Conservation (phyloP, 129 eudicot species). For the Tagetes erecta region DNA sequence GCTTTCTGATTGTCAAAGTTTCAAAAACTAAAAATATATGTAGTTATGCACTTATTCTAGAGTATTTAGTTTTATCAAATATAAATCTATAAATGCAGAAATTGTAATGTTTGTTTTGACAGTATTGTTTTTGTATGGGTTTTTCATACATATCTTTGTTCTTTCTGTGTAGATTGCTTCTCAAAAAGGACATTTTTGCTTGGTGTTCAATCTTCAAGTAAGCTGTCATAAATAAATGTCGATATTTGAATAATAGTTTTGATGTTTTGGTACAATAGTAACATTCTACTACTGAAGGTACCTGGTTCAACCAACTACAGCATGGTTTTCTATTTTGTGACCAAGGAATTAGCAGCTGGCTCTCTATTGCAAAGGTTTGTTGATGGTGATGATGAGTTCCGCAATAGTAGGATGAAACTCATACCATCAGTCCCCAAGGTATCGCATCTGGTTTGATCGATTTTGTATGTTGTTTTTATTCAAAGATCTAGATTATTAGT, state of each 20-base stretch:
- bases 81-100: no score
- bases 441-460: constrained; percentile 15
- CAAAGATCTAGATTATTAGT: not conserved
- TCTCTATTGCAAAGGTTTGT: constrained; percentile 94
- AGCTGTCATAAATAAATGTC: constrained; percentile 35
- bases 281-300: constrained; percentile 48
- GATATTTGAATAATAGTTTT: constrained; percentile 1
- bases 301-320: constrained; percentile 98
- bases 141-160: not conserved
- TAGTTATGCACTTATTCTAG: constrained; percentile 10
- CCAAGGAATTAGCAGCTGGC: constrained; percentile 59
- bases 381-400: constrained; percentile 98
- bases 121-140: not conserved
- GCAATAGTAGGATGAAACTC: constrained; percentile 91
- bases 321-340: constrained; percentile 92
- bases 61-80: not conserved
- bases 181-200: constrained; percentile 76
- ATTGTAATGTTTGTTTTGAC: constrained; percentile 4
- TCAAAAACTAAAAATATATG: not conserved
- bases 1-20: not conserved
- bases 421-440: constrained; percentile 99
- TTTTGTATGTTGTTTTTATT: not conserved
- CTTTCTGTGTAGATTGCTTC: constrained; percentile 68
- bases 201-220: constrained; percentile 90
- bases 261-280: constrained; percentile 18